Percentiles rank a stretch among this genome's conserved stretches.
phyloP scores from a whole-genome alignment of 805 yeast species.

The Debaryomyces castellii region DNA sequence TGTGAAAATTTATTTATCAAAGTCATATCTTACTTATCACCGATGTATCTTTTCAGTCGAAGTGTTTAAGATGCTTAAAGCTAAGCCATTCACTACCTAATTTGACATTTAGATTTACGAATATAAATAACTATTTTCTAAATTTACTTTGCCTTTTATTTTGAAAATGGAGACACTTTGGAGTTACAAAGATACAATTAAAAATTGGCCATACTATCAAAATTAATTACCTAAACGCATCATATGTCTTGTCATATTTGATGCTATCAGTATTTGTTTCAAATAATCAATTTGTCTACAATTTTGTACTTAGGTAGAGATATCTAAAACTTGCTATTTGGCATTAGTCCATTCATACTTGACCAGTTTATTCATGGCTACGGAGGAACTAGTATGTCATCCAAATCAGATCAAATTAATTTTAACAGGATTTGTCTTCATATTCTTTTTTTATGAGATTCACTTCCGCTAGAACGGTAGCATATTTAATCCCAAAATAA shows the following conservation, averaged over 20 bases:
- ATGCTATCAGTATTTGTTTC: not conserved
- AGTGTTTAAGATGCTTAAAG: too few relatives aligned
- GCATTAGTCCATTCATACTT: not conserved
- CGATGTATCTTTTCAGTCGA: too few relatives aligned
- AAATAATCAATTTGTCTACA: not conserved
- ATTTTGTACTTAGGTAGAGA: not conserved
- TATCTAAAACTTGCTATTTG: not conserved
- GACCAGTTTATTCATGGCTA: not conserved
- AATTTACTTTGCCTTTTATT: too few relatives aligned
- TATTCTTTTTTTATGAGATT: not conserved
- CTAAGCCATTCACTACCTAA: too few relatives aligned
- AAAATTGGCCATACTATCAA: not conserved
- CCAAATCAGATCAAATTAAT: not conserved
- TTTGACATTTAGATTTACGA: too few relatives aligned
- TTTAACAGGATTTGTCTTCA: not conserved
- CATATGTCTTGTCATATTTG: not conserved
- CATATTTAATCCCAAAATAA: not conserved
- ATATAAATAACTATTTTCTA: too few relatives aligned
- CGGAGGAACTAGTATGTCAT: not conserved
- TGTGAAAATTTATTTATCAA: too few relatives aligned
- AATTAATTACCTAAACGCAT: not conserved
- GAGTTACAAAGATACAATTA: not conserved
- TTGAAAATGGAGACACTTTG: too few relatives aligned
- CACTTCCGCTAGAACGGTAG: not conserved
- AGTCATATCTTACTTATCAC: too few relatives aligned